A percentile compares a stretch with the other conserved stretches of the same genome.
Evolutionary conservation across 768 basidiomycete genomes (phyloP).

Genomic region (Nidula microcarpa): DNA sequence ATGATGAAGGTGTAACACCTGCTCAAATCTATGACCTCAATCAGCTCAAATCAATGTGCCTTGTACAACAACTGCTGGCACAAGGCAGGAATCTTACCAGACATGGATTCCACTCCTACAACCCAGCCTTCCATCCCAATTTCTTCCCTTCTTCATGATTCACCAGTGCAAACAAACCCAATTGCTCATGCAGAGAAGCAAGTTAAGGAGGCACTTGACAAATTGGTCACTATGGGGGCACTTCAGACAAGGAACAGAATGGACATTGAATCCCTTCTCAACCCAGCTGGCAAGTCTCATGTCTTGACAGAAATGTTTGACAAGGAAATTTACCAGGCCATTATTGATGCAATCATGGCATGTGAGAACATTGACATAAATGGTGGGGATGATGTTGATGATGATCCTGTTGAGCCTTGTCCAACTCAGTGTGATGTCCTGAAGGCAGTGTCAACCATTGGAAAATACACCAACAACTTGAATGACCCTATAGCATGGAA

Average conservation of each 20-base stretch:
- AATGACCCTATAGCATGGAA: too few relatives aligned
- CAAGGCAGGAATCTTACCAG: constrained; percentile 28
- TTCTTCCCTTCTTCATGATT: constrained; percentile 14
- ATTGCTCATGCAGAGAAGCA: constrained; percentile 13
- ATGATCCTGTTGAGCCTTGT: constrained; percentile 5
- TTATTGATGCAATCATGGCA: constrained; percentile 14
- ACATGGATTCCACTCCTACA: constrained; percentile 3
- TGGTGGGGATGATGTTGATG: constrained; percentile 11
- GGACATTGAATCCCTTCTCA: constrained; percentile 21
- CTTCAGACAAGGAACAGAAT: constrained; percentile 19
- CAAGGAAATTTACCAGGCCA: constrained; percentile 17
- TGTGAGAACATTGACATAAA: constrained; percentile 12
- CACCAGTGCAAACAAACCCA: constrained; percentile 4
- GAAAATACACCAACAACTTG: too few relatives aligned
- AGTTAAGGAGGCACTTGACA: constrained; percentile 13
- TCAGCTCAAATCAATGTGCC: constrained; percentile 32
- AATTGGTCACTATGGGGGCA: constrained; percentile 15
- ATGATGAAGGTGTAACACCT: constrained; percentile 21
- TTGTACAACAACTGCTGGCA: constrained; percentile 35
- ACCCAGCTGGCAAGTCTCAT: constrained; percentile 18
- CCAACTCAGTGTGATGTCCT: constrained; percentile 13
- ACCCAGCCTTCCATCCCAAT: constrained; percentile 12
- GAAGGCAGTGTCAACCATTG: too few relatives aligned
- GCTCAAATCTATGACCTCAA: constrained; percentile 33
- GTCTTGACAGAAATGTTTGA: constrained; percentile 15